Percentiles rank a stretch among this genome's conserved stretches.
Conservation (phyloP, 305 asterid genomes). For the Fraxinus sp. region DNA sequence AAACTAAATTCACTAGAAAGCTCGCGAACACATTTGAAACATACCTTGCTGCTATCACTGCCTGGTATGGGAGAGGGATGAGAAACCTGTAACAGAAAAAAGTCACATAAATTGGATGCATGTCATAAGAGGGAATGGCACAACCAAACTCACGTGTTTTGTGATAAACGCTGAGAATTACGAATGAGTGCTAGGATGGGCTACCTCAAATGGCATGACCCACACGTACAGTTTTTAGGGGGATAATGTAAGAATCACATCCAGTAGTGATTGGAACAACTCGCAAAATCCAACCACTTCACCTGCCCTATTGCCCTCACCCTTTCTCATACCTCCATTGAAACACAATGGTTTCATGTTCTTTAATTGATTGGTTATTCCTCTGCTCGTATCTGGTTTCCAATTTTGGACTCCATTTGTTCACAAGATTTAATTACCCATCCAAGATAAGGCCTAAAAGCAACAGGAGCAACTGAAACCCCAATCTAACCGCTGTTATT, state of each 20-base stretch:
- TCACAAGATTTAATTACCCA: background rate
- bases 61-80: background rate
- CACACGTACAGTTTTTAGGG: background rate
- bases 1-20: background rate
- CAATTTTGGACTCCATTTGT: background rate
- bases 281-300: constrained; percentile 9
- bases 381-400: background rate
- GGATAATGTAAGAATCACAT: background rate
- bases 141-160: background rate
- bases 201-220: background rate
- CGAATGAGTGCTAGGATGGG: background rate
- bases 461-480: background rate
- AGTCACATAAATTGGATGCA: background rate
- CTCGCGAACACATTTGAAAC: background rate
- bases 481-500: background rate
- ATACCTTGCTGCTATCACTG: constrained; percentile 26
- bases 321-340: background rate
- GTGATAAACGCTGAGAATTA: background rate
- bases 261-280: constrained; percentile 1
- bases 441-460: background rate
- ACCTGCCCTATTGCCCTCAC: background rate
- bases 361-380: background rate
- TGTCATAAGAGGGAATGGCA: background rate
- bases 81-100: constrained; percentile 17
- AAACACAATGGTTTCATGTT: background rate